Evolutionary conservation across 2,329 filamentous ascomycete species (phyloP).

Genomic region (Venturia effusa): DNA sequence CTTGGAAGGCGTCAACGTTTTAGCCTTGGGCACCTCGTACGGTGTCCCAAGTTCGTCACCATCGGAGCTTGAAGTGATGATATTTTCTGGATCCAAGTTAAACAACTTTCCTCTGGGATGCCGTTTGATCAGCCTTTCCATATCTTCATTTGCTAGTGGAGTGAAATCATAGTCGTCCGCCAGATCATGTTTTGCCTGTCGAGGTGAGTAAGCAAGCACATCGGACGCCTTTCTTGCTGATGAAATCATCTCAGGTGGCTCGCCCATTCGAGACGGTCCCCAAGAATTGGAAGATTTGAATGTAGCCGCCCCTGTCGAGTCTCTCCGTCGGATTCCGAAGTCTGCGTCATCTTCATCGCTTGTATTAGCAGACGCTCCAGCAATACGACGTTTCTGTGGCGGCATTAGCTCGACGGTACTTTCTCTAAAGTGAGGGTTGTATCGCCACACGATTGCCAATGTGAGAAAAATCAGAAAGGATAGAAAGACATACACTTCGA

Average conservation of each 20-base stretch:
- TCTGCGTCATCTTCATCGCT: background rate
- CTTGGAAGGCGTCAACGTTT: constrained; percentile 17
- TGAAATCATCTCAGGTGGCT: background rate
- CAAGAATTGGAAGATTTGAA: constrained; percentile 4
- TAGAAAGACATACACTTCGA: background rate
- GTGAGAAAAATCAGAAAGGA: background rate
- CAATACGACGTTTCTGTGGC: background rate
- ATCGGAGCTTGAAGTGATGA: constrained; percentile 20
- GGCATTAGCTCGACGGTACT: background rate
- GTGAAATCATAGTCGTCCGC: constrained; percentile 14
- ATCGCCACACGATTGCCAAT: no score
- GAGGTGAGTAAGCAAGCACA: background rate
- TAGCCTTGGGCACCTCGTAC: constrained; percentile 15
- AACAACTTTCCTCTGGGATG: constrained; percentile 26
- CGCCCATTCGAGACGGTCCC: constrained; percentile 9
- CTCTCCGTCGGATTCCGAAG: background rate
- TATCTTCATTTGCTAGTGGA: constrained; percentile 15
- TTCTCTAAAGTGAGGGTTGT: no score
- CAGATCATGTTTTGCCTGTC: background rate
- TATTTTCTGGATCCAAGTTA: constrained; percentile 20
- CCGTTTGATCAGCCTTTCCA: constrained; percentile 17
- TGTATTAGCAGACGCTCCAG: background rate
- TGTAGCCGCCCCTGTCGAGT: background rate
- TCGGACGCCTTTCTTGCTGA: background rate
- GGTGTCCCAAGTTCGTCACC: constrained; percentile 9